These are phyloP conservation scores for Cerioporus squamosus DNA, from an alignment of 1,284 basidiomycete genomes.

Conservation along the genomic window DNA sequence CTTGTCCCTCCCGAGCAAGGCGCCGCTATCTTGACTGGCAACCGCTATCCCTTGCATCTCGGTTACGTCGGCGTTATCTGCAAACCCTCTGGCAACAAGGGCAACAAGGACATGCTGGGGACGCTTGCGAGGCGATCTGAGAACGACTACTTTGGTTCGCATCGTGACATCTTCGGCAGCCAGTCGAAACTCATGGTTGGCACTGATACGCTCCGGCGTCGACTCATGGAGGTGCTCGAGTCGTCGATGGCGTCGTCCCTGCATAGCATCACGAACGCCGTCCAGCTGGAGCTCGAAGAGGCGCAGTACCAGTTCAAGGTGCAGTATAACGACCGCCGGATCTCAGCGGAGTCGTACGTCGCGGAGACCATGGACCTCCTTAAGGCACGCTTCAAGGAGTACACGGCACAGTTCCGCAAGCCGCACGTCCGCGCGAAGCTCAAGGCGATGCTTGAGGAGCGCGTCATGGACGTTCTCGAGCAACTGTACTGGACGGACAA, in stretches of 20 bases:
- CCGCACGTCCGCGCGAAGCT: constrained; percentile 88
- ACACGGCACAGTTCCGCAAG: constrained; percentile 86
- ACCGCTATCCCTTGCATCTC: constrained; percentile 95
- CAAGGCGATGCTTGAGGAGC: constrained; percentile 93
- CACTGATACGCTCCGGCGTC: constrained; percentile 85
- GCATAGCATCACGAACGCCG: constrained; percentile 95
- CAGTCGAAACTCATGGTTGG: constrained; percentile 83
- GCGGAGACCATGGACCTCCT: constrained; percentile 95
- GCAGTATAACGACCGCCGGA: constrained; percentile 96
- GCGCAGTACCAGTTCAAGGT: constrained; percentile 99
- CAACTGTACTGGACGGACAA: constrained; percentile 97
- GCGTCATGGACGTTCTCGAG: constrained; percentile 96
- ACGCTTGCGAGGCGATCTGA: constrained; percentile 73
- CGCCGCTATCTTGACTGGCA: constrained; percentile 82
- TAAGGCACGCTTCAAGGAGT: constrained; percentile 91
- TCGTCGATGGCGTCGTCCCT: constrained; percentile 96
- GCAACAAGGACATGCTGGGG: constrained; percentile 47
- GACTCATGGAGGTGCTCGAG: constrained; percentile 96
- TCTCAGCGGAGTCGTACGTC: constrained; percentile 96
- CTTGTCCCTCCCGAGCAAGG: constrained; percentile 88
- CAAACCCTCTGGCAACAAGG: constrained; percentile 64
- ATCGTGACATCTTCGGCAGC: constrained; percentile 77
- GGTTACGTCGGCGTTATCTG: constrained; percentile 99
- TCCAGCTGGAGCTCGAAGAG: constrained; percentile 96
- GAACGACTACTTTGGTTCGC: constrained; percentile 78